phyloP scores from a whole-genome alignment of 2,329 filamentous ascomycete genomes.

The Trichoderma cornu-damae region DNA sequence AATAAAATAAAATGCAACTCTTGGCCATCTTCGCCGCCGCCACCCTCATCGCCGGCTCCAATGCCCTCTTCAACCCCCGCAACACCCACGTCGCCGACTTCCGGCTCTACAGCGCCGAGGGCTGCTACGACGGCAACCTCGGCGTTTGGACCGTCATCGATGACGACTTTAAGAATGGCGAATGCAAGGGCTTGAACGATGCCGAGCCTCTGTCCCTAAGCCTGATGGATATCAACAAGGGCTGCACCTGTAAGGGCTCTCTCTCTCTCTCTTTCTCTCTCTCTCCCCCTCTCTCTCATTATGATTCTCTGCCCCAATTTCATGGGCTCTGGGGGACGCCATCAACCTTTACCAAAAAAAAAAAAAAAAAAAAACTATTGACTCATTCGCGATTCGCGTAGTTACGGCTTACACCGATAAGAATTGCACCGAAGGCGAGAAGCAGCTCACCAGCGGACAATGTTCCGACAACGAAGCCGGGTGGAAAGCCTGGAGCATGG shows the following conservation, averaged over 20 bases:
- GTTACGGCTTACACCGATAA: conserved; percentile 20
- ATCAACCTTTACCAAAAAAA: too few species aligned
- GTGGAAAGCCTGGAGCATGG: conserved; percentile 19
- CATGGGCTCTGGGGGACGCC: too few species aligned
- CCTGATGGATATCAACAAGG: conserved; percentile 19
- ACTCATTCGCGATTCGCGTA: too few species aligned
- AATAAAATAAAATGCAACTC: conserved; percentile 23
- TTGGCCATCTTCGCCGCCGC: conserved; percentile 17
- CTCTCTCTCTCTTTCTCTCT: not conserved
- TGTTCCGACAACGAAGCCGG: not conserved
- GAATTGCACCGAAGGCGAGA: conserved; percentile 11
- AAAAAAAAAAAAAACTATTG: too few species aligned
- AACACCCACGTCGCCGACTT: conserved; percentile 27
- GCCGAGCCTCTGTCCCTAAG: conserved; percentile 20
- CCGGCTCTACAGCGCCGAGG: conserved; percentile 22
- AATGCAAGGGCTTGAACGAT: conserved; percentile 22
- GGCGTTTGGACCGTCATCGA: conserved; percentile 28
- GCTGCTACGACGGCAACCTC: conserved; percentile 23
- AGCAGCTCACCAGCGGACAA: not conserved
- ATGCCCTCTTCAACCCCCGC: conserved; percentile 21
- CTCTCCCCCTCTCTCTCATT: not conserved
- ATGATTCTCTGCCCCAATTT: too few species aligned
- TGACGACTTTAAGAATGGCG: conserved; percentile 21
- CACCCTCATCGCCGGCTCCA: conserved; percentile 19
- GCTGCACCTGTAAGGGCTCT: conserved; percentile 21